Conservation (phyloP, 1,284 basidiomycete species). For the Puccinia horiana region DNA sequence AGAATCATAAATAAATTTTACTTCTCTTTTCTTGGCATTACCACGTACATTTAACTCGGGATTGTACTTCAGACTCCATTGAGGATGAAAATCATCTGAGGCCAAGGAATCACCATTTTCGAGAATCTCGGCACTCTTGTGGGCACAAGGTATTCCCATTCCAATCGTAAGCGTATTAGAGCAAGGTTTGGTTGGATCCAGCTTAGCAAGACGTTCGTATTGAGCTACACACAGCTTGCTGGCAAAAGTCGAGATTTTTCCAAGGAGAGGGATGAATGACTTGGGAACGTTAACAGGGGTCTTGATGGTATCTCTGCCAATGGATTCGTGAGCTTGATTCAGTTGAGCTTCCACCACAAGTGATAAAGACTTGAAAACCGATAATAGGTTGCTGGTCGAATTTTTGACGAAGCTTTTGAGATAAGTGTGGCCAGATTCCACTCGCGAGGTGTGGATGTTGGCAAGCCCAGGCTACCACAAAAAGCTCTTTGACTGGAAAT, state of each 20-base stretch:
- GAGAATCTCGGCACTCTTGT: neutral
- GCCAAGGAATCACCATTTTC: neutral
- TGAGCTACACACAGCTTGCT: neutral
- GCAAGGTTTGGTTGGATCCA: neutral
- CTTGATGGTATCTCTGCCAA: neutral
- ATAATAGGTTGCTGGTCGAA: neutral
- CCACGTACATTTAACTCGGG: neutral
- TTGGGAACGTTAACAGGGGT: neutral
- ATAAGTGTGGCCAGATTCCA: neutral
- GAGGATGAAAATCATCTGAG: neutral
- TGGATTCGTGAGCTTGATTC: neutral
- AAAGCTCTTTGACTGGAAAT: neutral
- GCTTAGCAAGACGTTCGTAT: neutral
- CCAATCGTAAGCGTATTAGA: neutral
- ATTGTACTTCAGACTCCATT: neutral
- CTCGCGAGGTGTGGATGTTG: neutral
- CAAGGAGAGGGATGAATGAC: neutral
- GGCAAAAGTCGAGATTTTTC: neutral
- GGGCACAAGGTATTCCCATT: conserved; percentile 3
- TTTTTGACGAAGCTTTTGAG: neutral
- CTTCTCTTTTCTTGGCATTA: neutral
- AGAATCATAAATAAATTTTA: neutral
- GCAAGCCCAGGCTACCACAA: neutral
- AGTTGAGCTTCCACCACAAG: neutral
- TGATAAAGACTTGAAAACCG: neutral